Conservation (phyloP, 2,329 filamentous ascomycete species). For the Epichloe glyceriae region DNA sequence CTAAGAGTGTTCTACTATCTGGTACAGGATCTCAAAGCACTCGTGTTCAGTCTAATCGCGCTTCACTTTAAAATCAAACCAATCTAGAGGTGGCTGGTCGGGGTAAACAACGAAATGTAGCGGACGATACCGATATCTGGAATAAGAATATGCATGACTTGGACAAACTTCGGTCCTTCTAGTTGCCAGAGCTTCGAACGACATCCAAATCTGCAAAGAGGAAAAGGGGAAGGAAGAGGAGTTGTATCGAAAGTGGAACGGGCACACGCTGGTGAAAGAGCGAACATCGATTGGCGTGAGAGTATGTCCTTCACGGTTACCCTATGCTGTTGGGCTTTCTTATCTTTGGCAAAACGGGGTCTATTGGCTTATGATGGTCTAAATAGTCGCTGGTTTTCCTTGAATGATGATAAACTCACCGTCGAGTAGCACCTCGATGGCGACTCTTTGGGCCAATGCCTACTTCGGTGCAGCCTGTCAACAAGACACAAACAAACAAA, state of each 20-base stretch:
- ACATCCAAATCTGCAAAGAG: neutral
- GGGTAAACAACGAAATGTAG: neutral
- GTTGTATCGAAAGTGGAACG: too few relatives aligned
- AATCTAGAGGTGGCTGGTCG: slow-evolving; percentile 33
- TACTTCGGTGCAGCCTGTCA: too few relatives aligned
- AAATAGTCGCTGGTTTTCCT: neutral
- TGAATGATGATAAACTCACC: neutral
- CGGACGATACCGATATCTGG: too few relatives aligned
- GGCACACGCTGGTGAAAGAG: too few relatives aligned
- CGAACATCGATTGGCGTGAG: neutral
- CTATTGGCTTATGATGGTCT: too few relatives aligned
- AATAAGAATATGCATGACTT: too few relatives aligned
- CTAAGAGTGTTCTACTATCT: slow-evolving; percentile 97
- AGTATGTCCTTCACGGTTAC: neutral
- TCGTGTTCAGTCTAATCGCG: slow-evolving; percentile 92
- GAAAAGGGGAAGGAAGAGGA: neutral
- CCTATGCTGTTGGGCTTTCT: too few relatives aligned
- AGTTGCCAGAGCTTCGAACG: neutral
- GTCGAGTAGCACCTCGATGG: neutral
- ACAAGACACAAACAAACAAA: too few relatives aligned
- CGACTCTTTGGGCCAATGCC: too few relatives aligned
- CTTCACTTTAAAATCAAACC: slow-evolving; percentile 95
- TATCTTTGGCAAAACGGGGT: too few relatives aligned
- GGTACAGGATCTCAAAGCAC: slow-evolving; percentile 89
- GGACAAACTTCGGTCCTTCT: too few relatives aligned